A percentile compares a stretch with the other conserved stretches of the same genome.
Conservation (phyloP, 176 grass and related monocot genomes). For the Elymus sibiricus region DNA sequence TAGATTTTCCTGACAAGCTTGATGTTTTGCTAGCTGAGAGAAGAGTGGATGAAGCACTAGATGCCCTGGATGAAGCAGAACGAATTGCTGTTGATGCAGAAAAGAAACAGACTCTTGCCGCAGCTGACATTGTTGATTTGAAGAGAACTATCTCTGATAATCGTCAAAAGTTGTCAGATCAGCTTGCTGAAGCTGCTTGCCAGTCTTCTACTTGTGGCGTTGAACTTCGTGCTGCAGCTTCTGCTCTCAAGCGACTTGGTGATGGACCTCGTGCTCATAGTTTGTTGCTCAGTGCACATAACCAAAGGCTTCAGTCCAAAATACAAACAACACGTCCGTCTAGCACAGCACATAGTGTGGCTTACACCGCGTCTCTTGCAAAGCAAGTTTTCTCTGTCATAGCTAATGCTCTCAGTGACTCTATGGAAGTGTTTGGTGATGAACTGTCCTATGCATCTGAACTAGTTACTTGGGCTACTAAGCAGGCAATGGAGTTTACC, state of each 20-base stretch:
- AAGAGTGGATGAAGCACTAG: slow-evolving; percentile 84
- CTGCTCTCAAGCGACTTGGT: slow-evolving; percentile 89
- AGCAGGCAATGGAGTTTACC: slow-evolving; percentile 63
- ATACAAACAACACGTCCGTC: slow-evolving; percentile 81
- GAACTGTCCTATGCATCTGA: slow-evolving; percentile 76
- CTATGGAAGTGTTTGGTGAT: slow-evolving; percentile 77
- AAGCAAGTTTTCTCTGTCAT: slow-evolving; percentile 88
- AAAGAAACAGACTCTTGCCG: slow-evolving; percentile 39
- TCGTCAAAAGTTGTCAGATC: slow-evolving; percentile 74
- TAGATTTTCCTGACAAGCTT: slow-evolving; percentile 78
- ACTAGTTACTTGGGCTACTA: slow-evolving; percentile 79
- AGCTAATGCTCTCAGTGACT: slow-evolving; percentile 77
- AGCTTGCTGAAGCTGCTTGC: slow-evolving; percentile 85
- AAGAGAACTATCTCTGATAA: slow-evolving; percentile 58
- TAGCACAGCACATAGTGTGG: slow-evolving; percentile 64
- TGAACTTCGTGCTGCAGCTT: slow-evolving; percentile 79
- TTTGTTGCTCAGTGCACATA: slow-evolving; percentile 75
- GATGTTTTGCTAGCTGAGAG: slow-evolving; percentile 83
- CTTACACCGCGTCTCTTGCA: slow-evolving; percentile 76
- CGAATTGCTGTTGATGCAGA: slow-evolving; percentile 52
- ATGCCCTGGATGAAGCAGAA: slow-evolving; percentile 85
- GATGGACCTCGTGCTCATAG: slow-evolving; percentile 88
- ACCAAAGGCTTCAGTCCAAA: slow-evolving; percentile 83
- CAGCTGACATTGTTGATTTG: slow-evolving; percentile 51
- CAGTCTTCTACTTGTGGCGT: slow-evolving; percentile 72